Base-by-base conservation (phyloP, 352 stramenopile genomes). In the Globisporangium recalcitrans region DNA sequence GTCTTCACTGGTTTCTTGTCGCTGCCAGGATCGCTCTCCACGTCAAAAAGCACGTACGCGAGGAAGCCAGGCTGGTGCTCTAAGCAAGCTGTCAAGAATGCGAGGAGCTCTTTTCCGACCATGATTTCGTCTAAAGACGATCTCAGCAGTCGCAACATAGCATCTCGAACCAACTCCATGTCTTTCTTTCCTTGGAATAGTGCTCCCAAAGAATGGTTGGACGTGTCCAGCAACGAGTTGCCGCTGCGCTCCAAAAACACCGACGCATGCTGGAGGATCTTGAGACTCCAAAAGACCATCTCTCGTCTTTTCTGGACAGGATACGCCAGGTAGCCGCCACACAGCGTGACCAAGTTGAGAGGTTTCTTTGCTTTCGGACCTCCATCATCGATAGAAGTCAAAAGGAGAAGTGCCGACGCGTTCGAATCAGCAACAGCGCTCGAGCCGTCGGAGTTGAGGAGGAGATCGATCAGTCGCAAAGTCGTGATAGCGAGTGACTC, bases 61-160 rank as follows among this genome's bases (percentile, higher is more conserved):
- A 90, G 68, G 40, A 90, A 90, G 7, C 73, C 75, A 9, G 78
- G 81, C 42, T 91, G 81, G 52, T 82, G 69, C 27, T 85, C 70
- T 22, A 91, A 58, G 10, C 71, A 88, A 51, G 74, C 59, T 0
- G 75, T 83, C 22, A 91, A 53, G 52, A 91, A 58, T 29, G 75
- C 67, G 64, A 91, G 60, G 13, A 87, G 48, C 52, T 80, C 72
- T 40, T 78, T 86, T 21, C 67, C 65, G 24, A 82, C 19, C 19
- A 48, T 26, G 4, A 58, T n/a, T 24, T 76, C 60, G 13, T 58
- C 54, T 19, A 63, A 49, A 16, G 72, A 74, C 0, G 67, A 60
- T 21, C 72, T 71, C 36, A 87, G 52, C 27, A 87, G 48, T 10
- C 62, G 58, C 1, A 78, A 64, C 55, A 91, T 70, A 3, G 66